Base-by-base conservation (phyloP, 2,329 filamentous ascomycete genomes). In the Pseudogymnoascus pannorum region DNA sequence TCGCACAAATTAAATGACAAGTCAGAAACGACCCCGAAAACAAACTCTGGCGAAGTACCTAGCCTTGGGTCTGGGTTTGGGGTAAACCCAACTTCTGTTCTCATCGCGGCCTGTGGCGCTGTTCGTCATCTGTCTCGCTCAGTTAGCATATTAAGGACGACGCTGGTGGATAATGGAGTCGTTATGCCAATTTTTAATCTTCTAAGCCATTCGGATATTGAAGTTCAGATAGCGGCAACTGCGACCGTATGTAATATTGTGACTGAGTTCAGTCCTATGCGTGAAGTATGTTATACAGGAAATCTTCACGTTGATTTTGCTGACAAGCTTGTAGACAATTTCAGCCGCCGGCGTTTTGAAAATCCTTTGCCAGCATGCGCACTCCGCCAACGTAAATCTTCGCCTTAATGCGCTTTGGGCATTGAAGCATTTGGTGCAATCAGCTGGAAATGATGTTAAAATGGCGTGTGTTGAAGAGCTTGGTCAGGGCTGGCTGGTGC, bases 381-480 rank as follows among this genome's bases (percentile, higher is more conserved):
- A 89, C 72, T 94, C 90, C 0, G 81, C 83, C 54, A 89, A 93
- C 69, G 83, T 88, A n/a, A 84, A 87, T 54, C 78, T 97, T 60
- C 85, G 91, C 22, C 80, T 95, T 24, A 92, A 94, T 68, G 92
- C 92, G 20, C 76, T 99, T 1, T 99, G 94, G 93, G 91, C 92
- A 5, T 77, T 99, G 62, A 97, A 97, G 72, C 91, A 97, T 74
- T 81, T 97, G 58, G 87, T 96, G 2, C 82, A 89, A 65, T 86
- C 85, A 20, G 84, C 89, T 5, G 81, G 82, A 16, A 85, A 87
- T 48, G 82, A 87, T 11, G 78, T 89, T 66, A 96, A 94, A 74
- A 87, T 88, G 68, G 81, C 83, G 57, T 91, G 91, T 63, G 76
- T 97, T 11, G 86, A 92, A 58, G 86, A 89, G 69, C 79, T 97